Percentiles rank a stretch among this genome's conserved stretches.
These are phyloP conservation scores for Boletellus emodensis DNA, from an alignment of 768 basidiomycete genomes.

Conservation along the genomic window DNA sequence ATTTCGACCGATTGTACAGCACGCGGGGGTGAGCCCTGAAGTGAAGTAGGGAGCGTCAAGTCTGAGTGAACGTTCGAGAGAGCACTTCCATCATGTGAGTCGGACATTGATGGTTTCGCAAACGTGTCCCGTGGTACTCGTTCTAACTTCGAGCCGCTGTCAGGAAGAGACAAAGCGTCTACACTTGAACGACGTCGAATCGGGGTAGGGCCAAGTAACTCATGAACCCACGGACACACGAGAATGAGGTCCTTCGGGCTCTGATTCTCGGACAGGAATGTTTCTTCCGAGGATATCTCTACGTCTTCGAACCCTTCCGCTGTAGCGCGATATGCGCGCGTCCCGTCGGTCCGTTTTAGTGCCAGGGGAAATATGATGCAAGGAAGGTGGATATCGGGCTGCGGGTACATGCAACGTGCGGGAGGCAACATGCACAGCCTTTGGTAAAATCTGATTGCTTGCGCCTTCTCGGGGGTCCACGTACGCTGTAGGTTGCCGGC, in stretches of 20 bases:
- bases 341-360: neutral
- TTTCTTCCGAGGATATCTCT: conserved; percentile 5
- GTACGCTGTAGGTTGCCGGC: neutral
- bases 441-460: conserved; percentile 6
- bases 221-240: conserved; percentile 19
- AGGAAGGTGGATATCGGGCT: conserved; percentile 9
- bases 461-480: neutral
- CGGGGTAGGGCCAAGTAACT: neutral
- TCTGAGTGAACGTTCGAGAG: neutral
- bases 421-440: neutral
- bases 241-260: conserved; percentile 8
- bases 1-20: neutral
- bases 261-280: neutral
- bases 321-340: conserved; percentile 5
- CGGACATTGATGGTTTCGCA: neutral
- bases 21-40: too few relatives aligned
- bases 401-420: conserved; percentile 5
- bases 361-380: conserved; percentile 16
- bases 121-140: neutral
- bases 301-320: conserved; percentile 10
- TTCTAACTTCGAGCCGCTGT: conserved; percentile 4
- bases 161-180: neutral
- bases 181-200: neutral
- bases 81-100: neutral
- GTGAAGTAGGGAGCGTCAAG: neutral